Evolutionary conservation across 495 filamentous ascomycete species (phyloP).

Genomic region (Penicillium taxi): DNA sequence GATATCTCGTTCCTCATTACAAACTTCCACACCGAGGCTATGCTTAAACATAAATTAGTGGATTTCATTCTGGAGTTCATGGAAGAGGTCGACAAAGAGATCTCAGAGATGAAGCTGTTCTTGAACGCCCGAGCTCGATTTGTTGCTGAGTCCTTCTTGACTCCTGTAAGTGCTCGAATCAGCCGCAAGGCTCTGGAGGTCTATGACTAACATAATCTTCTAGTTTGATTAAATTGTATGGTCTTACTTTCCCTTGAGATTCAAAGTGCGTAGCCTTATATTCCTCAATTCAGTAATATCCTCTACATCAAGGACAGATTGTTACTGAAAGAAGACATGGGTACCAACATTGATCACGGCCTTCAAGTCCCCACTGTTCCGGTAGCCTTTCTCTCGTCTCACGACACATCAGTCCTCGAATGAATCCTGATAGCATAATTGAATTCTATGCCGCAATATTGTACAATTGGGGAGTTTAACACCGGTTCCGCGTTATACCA

Average conservation of each 20-base stretch:
- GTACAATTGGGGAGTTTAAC: no score
- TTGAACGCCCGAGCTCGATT: slow-evolving; percentile 96
- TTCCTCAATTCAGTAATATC: slow-evolving; percentile 7
- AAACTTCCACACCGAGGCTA: slow-evolving; percentile 94
- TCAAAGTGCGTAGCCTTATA: background rate
- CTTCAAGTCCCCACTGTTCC: no score
- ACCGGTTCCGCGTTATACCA: no score
- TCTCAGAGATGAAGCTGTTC: slow-evolving; percentile 99
- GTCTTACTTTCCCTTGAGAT: slow-evolving; percentile 7
- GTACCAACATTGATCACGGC: no score
- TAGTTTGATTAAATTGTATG: slow-evolving; percentile 34
- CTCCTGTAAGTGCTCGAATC: slow-evolving; percentile 57
- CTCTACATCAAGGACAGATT: no score
- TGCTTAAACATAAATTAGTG: slow-evolving; percentile 97
- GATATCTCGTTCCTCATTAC: slow-evolving; percentile 99
- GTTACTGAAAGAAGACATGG: no score
- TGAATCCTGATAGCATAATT: no score
- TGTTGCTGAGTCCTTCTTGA: slow-evolving; percentile 95
- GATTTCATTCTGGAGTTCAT: slow-evolving; percentile 89
- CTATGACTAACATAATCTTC: slow-evolving; percentile 2
- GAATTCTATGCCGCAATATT: no score
- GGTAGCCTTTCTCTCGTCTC: no score
- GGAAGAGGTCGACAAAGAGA: slow-evolving; percentile 99
- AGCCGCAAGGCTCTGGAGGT: background rate
- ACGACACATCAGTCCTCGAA: no score